Evolutionary conservation across 2,329 filamentous ascomycete genomes (phyloP).

Genomic region (Aureobasidium melanogenum): DNA sequence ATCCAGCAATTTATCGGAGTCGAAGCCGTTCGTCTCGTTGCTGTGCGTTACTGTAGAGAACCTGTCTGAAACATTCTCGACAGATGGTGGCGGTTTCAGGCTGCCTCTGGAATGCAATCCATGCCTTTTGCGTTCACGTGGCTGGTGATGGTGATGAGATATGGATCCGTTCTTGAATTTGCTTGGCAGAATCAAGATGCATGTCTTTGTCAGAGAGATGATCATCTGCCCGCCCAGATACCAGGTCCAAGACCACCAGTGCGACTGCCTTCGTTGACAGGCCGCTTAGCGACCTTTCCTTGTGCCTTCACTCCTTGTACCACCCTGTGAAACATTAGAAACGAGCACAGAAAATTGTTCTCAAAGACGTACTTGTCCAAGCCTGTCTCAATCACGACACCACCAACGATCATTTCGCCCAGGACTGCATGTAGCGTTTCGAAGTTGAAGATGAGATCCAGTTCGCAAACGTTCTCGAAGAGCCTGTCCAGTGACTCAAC

Average conservation of each 20-base stretch:
- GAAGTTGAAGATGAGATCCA: constrained; percentile 98
- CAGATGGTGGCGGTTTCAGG: not conserved
- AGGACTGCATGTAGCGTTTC: constrained; percentile 89
- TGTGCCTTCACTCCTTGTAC: constrained; percentile 72
- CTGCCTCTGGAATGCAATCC: not conserved
- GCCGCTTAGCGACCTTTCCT: constrained; percentile 68
- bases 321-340: constrained; percentile 38
- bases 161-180: not conserved
- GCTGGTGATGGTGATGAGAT: not conserved
- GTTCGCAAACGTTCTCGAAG: constrained; percentile 97
- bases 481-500: constrained; percentile 90
- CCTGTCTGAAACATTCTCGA: not conserved
- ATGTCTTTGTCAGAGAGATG: not conserved
- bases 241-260: constrained; percentile 27
- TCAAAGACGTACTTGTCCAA: constrained; percentile 51
- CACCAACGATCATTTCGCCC: constrained; percentile 90
- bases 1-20: not conserved
- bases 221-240: constrained; percentile 29
- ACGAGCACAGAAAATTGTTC: not conserved
- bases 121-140: not conserved
- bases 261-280: constrained; percentile 60
- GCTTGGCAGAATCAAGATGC: not conserved
- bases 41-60: not conserved
- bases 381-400: constrained; percentile 88
- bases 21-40: not conserved